Conservation (phyloP, 164 flowering plant species). For the Malania oleifera region DNA sequence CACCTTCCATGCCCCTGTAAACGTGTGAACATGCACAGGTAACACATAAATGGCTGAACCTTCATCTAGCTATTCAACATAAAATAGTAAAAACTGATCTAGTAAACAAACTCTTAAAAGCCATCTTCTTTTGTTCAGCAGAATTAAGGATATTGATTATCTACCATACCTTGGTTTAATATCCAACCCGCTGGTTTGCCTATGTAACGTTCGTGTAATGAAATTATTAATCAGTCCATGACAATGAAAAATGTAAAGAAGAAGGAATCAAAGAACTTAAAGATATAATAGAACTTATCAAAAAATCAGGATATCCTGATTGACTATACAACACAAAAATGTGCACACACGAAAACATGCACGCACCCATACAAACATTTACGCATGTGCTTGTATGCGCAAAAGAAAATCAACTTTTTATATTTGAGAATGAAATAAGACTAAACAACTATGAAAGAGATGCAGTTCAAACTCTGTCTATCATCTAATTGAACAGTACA, state of each 20-base stretch:
- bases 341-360: no score
- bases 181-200: slow-evolving; percentile 27
- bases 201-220: slow-evolving; percentile 21
- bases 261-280: neutral
- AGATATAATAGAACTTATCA: neutral
- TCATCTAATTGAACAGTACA: no score
- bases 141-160: neutral
- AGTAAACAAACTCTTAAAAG: neutral
- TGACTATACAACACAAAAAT: no score
- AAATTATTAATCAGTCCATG: neutral
- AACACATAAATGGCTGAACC: neutral
- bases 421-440: no score
- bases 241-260: neutral
- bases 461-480: no score
- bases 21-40: neutral
- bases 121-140: neutral
- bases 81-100: neutral
- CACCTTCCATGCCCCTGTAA: slow-evolving; percentile 28
- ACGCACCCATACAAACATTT: no score
- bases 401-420: no score
- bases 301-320: no score
- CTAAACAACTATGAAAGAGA: no score
- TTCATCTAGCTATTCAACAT: neutral
- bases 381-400: no score
- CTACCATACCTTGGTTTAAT: slow-evolving; percentile 27